A percentile compares a stretch with the other conserved stretches of the same genome.
phyloP scores from a whole-genome alignment of 1,284 basidiomycete genomes.

The Afroboletus lepidellus region DNA sequence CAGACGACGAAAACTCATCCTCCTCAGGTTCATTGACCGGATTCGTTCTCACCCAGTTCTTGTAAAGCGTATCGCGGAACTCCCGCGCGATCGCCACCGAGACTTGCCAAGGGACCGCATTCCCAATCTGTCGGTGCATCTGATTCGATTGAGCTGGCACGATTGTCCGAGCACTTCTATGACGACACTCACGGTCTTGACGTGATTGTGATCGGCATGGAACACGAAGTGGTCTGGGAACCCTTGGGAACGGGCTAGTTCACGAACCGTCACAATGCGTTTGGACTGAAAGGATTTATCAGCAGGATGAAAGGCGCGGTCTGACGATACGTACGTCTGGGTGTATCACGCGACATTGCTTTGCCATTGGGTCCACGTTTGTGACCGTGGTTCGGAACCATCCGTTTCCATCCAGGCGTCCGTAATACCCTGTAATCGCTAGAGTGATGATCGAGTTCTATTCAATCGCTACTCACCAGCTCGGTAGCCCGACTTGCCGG shows the following conservation, averaged over 20 bases:
- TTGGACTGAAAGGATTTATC: constrained; percentile 43
- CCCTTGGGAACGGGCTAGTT: constrained; percentile 73
- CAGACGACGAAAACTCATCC: constrained; percentile 1
- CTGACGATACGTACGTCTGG: constrained; percentile 52
- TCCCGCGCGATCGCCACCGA: constrained; percentile 61
- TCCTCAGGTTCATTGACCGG: constrained; percentile 8
- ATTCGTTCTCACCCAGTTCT: constrained; percentile 43
- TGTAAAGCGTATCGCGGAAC: constrained; percentile 48
- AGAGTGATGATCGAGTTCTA: neutral
- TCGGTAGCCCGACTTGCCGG: constrained; percentile 48
- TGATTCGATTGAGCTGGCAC: constrained; percentile 26
- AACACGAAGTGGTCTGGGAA: constrained; percentile 73
- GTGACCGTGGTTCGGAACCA: constrained; percentile 72
- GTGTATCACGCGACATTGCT: constrained; percentile 66
- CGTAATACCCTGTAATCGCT: constrained; percentile 52
- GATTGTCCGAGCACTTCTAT: neutral
- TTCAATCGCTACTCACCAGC: constrained; percentile 37
- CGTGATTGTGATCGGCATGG: constrained; percentile 45
- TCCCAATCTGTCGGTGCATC: constrained; percentile 78
- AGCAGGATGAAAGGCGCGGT: neutral
- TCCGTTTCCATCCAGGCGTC: constrained; percentile 50
- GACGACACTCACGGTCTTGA: constrained; percentile 53
- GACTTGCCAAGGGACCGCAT: constrained; percentile 68
- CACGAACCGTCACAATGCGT: constrained; percentile 67
- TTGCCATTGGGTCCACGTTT: constrained; percentile 71